Evolutionary conservation across 768 basidiomycete species (phyloP).

Genomic region (Collybiopsis confluens): DNA sequence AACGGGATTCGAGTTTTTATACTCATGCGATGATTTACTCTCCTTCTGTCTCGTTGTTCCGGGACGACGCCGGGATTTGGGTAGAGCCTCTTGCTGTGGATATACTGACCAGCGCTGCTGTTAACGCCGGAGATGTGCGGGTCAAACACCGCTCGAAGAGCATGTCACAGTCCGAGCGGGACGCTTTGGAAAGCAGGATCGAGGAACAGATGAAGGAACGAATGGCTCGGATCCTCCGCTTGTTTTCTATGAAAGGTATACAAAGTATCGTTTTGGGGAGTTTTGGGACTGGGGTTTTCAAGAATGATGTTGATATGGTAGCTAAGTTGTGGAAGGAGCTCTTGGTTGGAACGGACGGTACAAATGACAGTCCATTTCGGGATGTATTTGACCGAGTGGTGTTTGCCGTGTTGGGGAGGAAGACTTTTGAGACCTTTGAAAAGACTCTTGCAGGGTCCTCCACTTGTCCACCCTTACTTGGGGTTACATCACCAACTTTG

Average conservation of each 20-base stretch:
- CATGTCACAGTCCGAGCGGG: slow-evolving; percentile 7
- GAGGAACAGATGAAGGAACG: slow-evolving; percentile 59
- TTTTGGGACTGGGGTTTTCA: slow-evolving; percentile 78
- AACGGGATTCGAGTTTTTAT: slow-evolving; percentile 49
- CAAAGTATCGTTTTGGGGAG: slow-evolving; percentile 64
- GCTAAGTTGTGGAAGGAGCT: slow-evolving; percentile 65
- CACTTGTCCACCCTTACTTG: too few species aligned
- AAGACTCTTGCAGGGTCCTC: slow-evolving; percentile 11
- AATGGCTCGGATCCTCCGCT: slow-evolving; percentile 61
- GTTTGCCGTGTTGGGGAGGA: slow-evolving; percentile 59
- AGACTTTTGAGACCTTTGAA: slow-evolving; percentile 33
- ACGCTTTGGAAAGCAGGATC: slow-evolving; percentile 34
- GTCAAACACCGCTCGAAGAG: slow-evolving; percentile 12
- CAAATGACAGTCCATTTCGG: slow-evolving; percentile 49
- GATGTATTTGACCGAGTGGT: slow-evolving; percentile 57
- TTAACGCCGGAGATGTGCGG: slow-evolving; percentile 56
- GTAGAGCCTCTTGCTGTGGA: slow-evolving; percentile 55
- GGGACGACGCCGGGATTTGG: slow-evolving; percentile 58
- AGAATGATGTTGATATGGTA: slow-evolving; percentile 54
- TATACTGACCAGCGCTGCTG: slow-evolving; percentile 69
- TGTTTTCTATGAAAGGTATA: slow-evolving; percentile 61
- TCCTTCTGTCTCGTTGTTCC: slow-evolving; percentile 56
- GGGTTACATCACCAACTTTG: too few species aligned
- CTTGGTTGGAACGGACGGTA: slow-evolving; percentile 31
- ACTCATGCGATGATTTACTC: slow-evolving; percentile 79